Conservation (phyloP, 768 basidiomycete genomes). For the Xanthoconium stramineum region DNA sequence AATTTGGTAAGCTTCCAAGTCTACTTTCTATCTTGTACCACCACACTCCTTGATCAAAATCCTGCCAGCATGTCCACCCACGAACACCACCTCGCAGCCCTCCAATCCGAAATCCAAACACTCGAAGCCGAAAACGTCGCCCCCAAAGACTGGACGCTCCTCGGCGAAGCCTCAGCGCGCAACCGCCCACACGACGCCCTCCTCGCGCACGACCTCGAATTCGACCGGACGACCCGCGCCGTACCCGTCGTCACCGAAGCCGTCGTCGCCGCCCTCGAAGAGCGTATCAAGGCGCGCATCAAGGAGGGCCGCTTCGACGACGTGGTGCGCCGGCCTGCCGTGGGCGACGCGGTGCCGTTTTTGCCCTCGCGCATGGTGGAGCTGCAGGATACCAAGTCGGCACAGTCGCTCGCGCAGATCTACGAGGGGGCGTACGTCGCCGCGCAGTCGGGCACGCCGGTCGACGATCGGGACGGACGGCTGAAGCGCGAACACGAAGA, state of each 20-base stretch:
- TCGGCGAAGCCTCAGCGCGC: slow-evolving; percentile 85
- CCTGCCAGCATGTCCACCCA: slow-evolving; percentile 34
- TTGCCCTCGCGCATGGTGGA: slow-evolving; percentile 88
- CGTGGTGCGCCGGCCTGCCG: slow-evolving; percentile 74
- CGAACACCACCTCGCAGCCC: slow-evolving; percentile 70
- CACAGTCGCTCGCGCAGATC: slow-evolving; percentile 89
- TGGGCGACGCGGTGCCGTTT: slow-evolving; percentile 79
- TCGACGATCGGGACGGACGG: slow-evolving; percentile 85
- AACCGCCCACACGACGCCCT: slow-evolving; percentile 87
- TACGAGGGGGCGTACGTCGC: slow-evolving; percentile 91
- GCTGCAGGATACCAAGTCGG: slow-evolving; percentile 83
- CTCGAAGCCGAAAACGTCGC: slow-evolving; percentile 87
- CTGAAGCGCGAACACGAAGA: slow-evolving; percentile 86
- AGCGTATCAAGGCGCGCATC: slow-evolving; percentile 86
- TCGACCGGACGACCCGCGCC: slow-evolving; percentile 83
- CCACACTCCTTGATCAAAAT: not conserved
- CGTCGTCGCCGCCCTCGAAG: slow-evolving; percentile 76
- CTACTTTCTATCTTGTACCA: too few species aligned
- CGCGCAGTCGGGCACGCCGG: slow-evolving; percentile 48
- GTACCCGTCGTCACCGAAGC: slow-evolving; percentile 91
- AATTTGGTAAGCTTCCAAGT: too few species aligned
- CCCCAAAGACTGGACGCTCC: slow-evolving; percentile 87
- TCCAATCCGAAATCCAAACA: slow-evolving; percentile 74
- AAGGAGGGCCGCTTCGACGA: slow-evolving; percentile 86
- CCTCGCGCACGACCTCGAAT: slow-evolving; percentile 92